A percentile compares a stretch with the other conserved stretches of the same genome.
phyloP scores from a whole-genome alignment of 768 basidiomycete genomes.

The Tephrocybe rancida region DNA sequence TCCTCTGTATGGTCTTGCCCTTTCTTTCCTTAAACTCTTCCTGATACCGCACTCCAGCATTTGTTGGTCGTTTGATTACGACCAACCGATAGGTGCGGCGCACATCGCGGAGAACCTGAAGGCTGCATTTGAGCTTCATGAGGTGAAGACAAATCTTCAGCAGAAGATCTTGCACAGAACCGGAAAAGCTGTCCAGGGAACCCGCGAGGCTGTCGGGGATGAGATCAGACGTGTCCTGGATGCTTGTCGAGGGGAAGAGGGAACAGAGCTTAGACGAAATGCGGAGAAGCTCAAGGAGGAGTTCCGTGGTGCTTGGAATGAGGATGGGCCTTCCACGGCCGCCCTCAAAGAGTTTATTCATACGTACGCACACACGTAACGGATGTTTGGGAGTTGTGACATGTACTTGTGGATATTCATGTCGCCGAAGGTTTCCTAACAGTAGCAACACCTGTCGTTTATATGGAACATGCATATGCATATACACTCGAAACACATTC shows the following conservation, averaged over 20 bases:
- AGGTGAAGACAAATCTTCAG: constrained; percentile 21
- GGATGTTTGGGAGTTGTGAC: no score
- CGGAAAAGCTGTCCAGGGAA: constrained; percentile 13
- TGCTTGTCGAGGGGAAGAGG: constrained; percentile 10
- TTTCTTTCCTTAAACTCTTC: not conserved
- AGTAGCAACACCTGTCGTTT: no score
- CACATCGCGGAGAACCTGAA: constrained; percentile 19
- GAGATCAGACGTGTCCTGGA: constrained; percentile 17
- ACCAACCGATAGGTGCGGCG: constrained; percentile 20
- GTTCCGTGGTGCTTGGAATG: constrained; percentile 11
- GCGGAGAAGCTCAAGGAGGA: constrained; percentile 8
- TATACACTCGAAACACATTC: no score
- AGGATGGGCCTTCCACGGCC: constrained; percentile 7
- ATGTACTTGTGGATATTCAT: no score
- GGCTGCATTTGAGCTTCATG: constrained; percentile 20
- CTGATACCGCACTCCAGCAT: constrained; percentile 13
- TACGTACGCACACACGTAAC: no score
- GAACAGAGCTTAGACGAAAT: constrained; percentile 13
- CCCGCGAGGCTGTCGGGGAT: constrained; percentile 13
- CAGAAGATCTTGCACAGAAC: constrained; percentile 12
- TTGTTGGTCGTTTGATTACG: constrained; percentile 22
- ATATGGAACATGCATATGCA: no score
- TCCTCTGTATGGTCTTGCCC: constrained; percentile 20
- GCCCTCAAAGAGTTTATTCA: constrained; percentile 5
- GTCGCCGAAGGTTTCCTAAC: no score